Base-by-base conservation (phyloP, 331 rosid genomes). In the Rhamnella rubrinervis region DNA sequence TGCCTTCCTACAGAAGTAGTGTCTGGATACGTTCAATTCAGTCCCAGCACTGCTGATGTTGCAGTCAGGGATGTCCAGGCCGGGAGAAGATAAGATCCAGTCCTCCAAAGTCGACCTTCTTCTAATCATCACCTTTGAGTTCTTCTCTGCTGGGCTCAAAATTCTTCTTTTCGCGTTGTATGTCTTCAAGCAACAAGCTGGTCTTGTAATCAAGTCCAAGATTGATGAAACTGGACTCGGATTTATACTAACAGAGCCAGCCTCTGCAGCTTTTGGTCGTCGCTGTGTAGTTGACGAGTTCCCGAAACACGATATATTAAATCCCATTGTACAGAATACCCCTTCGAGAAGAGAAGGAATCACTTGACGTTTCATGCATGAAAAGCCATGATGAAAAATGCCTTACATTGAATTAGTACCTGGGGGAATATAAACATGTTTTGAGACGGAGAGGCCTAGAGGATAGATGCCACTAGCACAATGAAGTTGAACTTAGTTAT, bases 381-480 rank as follows among this genome's bases (percentile, higher is more conserved):
- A 44, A 44, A 44, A 44, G 4, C 14, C 35, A 31, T 31, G 35
- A 31, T 31, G 35, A 31, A 31, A 31, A 31, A 31, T 31, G 35
- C 5, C 35, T 31, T 31, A 4, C 35, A 4, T 31, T 31, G 35
- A 31, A 31, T 31, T 31, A 31, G 35, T 31, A 3, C 4, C 35
- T 31, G 35, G 35, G 35, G 35, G 23, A 20, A 14, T 60, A 60
- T 79, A 11, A 68, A 65, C 61, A 18, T 38, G 10, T 35, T 19
- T 14, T 5, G 37, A 70, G 77, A 55, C 83, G 80, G 83, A 79
- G 62, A 26, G 18, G 16, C 70, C 77, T 17, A 80, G 18, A 49
- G 46, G 4, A 12, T 41, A 31, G 11, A 44, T 11, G 49, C 2
- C 49, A 44, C 41, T 46, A 15, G 63, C 35, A 61, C 82, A 62